These are phyloP conservation scores for Diaporthe amygdali DNA, from an alignment of 2,329 filamentous ascomycete species.

Conservation along the genomic window DNA sequence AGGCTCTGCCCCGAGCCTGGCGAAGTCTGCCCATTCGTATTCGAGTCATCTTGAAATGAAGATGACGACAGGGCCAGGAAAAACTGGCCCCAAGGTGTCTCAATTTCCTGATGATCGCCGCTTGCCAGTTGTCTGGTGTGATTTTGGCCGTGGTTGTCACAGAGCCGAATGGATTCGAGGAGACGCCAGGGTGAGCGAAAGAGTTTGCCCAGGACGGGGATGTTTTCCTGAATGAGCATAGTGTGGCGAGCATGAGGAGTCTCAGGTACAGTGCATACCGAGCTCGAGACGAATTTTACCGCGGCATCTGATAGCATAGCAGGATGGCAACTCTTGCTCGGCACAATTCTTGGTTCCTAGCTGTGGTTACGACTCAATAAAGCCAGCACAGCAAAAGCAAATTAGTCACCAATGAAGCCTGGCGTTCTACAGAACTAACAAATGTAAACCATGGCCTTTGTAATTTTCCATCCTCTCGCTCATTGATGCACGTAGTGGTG, in stretches of 20 bases:
- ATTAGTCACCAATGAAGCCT: background rate
- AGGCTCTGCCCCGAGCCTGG: background rate
- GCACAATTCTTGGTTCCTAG: background rate
- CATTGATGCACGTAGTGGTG: conserved; percentile 2
- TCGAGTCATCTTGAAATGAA: conserved; percentile 20
- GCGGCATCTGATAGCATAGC: background rate
- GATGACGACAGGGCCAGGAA: conserved; percentile 14
- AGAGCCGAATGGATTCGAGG: background rate
- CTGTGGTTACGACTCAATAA: background rate
- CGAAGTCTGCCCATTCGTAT: conserved; percentile 12
- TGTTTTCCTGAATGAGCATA: conserved; percentile 17
- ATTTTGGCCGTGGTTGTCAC: background rate
- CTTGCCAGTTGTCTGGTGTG: conserved; percentile 19
- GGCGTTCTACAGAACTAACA: background rate
- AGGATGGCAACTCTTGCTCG: background rate
- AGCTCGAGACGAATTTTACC: background rate
- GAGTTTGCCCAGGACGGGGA: conserved; percentile 18
- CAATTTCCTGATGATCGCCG: conserved; percentile 16
- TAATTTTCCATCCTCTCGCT: background rate
- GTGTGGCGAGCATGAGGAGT: conserved; percentile 4
- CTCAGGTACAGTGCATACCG: conserved; percentile 19
- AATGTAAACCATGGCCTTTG: background rate
- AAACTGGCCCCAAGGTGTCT: conserved; percentile 15
- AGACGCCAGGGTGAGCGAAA: conserved; percentile 10
- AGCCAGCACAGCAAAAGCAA: background rate